Conservation (phyloP, 805 yeast species). For the Yarrowia osloensis region DNA sequence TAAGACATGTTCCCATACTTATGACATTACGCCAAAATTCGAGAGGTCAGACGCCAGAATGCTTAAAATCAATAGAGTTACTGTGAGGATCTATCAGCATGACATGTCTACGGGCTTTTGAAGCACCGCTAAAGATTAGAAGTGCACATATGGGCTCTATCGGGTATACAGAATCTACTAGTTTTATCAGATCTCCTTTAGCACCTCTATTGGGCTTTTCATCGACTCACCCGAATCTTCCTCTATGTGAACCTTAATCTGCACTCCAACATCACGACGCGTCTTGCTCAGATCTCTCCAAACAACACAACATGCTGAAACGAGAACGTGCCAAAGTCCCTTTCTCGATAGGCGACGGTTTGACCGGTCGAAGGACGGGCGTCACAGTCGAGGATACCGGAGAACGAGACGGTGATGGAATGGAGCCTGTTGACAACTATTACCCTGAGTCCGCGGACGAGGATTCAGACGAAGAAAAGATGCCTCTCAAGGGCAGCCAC, state of each 20-base stretch:
- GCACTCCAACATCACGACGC: background rate
- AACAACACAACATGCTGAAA: conserved; percentile 2
- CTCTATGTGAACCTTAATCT: background rate
- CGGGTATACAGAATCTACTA: too few species aligned
- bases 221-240: background rate
- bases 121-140: too few species aligned
- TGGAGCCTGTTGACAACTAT: background rate
- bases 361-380: conserved; percentile 15
- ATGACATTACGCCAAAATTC: too few species aligned
- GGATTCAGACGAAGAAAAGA: background rate
- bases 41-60: too few species aligned
- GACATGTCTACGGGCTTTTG: too few species aligned
- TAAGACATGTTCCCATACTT: too few species aligned
- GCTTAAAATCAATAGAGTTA: too few species aligned
- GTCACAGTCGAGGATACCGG: conserved; percentile 9
- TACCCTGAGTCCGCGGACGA: background rate
- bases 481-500: background rate
- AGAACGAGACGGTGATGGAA: conserved; percentile 8
- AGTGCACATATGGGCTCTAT: too few species aligned
- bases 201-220: too few species aligned
- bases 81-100: too few species aligned
- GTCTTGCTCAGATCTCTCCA: background rate
- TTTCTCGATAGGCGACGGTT: conserved; percentile 3
- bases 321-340: conserved; percentile 5
- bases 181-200: too few species aligned